These are phyloP conservation scores for Cucumis sativus DNA, from an alignment of 306 rosid genomes.

Conservation along the genomic window Cucumber_9930_V3 NC_026658.2:8712501-8713000, in stretches of 20 bases:
- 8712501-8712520: no score
- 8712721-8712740: no score
- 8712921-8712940: neutral
- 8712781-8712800: no score
- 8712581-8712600: neutral
- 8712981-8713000: no score
- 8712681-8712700: neutral
- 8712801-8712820: no score
- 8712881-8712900: constrained; percentile 85
- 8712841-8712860: constrained; percentile 91
- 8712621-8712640: neutral
- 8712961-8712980: neutral
- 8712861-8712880: neutral
- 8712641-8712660: neutral
- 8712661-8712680: neutral
- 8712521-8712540: no score
- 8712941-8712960: neutral
- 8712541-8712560: neutral
- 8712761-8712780: no score
- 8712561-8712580: neutral
- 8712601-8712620: neutral
- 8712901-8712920: neutral
- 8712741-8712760: no score
- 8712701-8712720: no score
- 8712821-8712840: neutral